Evolutionary conservation across 1,284 basidiomycete genomes (phyloP).

Genomic region (Calocybe gambosa): DNA sequence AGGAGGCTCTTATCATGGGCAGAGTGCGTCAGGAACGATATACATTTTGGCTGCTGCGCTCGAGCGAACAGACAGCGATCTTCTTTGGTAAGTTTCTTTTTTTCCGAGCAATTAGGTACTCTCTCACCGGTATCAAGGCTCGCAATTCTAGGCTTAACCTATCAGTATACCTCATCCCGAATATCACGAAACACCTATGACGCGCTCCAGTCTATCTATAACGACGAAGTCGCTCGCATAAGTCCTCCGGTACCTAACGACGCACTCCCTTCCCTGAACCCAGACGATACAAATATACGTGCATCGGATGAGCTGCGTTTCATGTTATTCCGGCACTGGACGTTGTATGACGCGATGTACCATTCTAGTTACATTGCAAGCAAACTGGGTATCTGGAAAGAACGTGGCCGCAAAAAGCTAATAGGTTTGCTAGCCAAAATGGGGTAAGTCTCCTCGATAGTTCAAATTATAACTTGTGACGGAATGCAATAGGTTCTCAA

Average conservation of each 20-base stretch:
- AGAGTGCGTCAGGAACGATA: slow-evolving; percentile 84
- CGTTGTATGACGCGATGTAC: slow-evolving; percentile 94
- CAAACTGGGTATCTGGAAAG: slow-evolving; percentile 95
- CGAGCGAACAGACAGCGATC: slow-evolving; percentile 89
- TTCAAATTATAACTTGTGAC: neutral
- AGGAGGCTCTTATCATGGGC: slow-evolving; percentile 82
- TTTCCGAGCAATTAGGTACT: neutral
- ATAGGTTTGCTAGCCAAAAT: slow-evolving; percentile 96
- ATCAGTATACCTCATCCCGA: slow-evolving; percentile 84
- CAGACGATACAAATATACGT: slow-evolving; percentile 79
- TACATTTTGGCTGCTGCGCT: slow-evolving; percentile 88
- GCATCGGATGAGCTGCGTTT: slow-evolving; percentile 87
- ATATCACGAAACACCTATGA: slow-evolving; percentile 90
- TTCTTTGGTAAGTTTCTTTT: slow-evolving; percentile 66
- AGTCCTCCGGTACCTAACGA: slow-evolving; percentile 55
- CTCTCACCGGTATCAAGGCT: slow-evolving; percentile 52
- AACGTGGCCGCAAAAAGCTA: slow-evolving; percentile 83
- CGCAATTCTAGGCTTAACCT: slow-evolving; percentile 90
- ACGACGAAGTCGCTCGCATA: slow-evolving; percentile 87
- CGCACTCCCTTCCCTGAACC: slow-evolving; percentile 49
- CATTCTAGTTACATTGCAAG: slow-evolving; percentile 96
- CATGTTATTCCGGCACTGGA: slow-evolving; percentile 96
- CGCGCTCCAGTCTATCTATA: slow-evolving; percentile 67
- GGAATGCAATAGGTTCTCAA: slow-evolving; percentile 66
- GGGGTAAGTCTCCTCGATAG: slow-evolving; percentile 60